Percentiles rank a stretch among this genome's conserved stretches.
Conservation (phyloP, 2,329 filamentous ascomycete genomes). For the Colletotrichum liaoningense region DNA sequence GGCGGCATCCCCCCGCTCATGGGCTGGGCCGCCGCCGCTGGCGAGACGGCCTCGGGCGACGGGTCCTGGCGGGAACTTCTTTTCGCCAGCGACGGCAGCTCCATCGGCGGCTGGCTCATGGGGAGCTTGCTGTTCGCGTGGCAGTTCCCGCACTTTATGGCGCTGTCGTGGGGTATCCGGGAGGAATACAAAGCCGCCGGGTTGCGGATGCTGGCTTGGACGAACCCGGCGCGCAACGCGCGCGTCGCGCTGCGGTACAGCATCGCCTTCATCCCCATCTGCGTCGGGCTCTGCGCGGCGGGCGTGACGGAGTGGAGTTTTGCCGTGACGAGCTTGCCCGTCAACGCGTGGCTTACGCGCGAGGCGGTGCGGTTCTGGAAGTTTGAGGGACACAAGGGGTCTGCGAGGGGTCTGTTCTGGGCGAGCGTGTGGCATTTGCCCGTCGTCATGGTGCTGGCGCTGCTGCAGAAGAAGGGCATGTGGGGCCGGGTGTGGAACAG, state of each 20-base stretch:
- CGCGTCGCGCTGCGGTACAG: conserved; percentile 91
- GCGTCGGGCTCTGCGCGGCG: conserved; percentile 79
- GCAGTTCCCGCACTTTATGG: conserved; percentile 99
- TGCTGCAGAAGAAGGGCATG: conserved; percentile 93
- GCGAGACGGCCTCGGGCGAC: conserved; percentile 82
- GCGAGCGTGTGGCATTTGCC: conserved; percentile 97
- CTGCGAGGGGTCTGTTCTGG: conserved; percentile 91
- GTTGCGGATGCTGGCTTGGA: conserved; percentile 83
- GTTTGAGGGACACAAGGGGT: conserved; percentile 80
- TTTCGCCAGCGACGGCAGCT: conserved; percentile 71
- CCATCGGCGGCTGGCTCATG: conserved; percentile 86
- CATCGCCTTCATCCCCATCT: conserved; percentile 86
- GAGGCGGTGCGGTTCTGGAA: conserved; percentile 87
- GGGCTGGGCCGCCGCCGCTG: conserved; percentile 97
- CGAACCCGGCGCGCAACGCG: conserved; percentile 85
- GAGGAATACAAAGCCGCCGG: conserved; percentile 85
- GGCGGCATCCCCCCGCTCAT: conserved; percentile 95
- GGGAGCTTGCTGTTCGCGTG: conserved; percentile 89
- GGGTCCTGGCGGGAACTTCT: conserved; percentile 84
- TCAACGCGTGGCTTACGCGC: conserved; percentile 87
- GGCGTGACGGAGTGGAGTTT: conserved; percentile 90
- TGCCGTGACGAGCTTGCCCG: conserved; percentile 80
- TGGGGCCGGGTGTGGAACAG: conserved; percentile 85
- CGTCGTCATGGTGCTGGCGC: conserved; percentile 86
- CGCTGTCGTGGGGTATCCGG: conserved; percentile 87